Base-by-base conservation (phyloP, 176 grass and related monocot species). In the Bothriochloa decipiens region DNA sequence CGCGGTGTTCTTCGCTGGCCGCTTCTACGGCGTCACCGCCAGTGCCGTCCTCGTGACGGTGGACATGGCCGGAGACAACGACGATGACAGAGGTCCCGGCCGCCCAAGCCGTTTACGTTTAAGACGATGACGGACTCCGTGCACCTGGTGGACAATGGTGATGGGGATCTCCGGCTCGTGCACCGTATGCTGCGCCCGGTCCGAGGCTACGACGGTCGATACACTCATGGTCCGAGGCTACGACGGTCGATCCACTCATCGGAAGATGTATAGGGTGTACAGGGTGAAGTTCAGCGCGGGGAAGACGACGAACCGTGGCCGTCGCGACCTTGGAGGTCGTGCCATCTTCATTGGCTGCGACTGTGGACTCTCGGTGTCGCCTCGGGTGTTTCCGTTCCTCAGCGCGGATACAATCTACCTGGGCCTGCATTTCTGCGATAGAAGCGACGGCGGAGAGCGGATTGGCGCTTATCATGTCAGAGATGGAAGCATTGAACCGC, bases 371-470 rank as follows among this genome's bases (percentile, higher is more conserved):
- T 50, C 71, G 0, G 42, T 74, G 71, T 50, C 71, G 3, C 43
- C 43, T 49, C 43, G 0, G 26, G 46, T 13, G 26, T 75, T 75
- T 28, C 46, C 46, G 1, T 33, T 4, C 72, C 8, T 75, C 2
- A 45, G 42, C 42, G 11, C 9, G 2, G 42, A 46, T 46, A 46
- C 45, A 46, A 13, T 73, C 12, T 49, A 49, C 70, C 25, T 42
- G 2, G 2, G 14, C 15, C 16, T 22, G 53, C 53, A 14, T 22
- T 57, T 7, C 0, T 18, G 0, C 20, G 52, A 55, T 5, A 55
- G 70, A 29, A 2, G 2, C 2, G 3, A 4, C 1, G 0, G 8
- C 57, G 0, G 23, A 0, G 22, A 12, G 58, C 9, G 11, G 3
- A 26, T 62, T 62, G 58, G 58, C 0, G 7, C n/a, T 25, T 62